Base-by-base conservation (phyloP, 148 eudicot species). In the Pharnaceum exiguum region DNA sequence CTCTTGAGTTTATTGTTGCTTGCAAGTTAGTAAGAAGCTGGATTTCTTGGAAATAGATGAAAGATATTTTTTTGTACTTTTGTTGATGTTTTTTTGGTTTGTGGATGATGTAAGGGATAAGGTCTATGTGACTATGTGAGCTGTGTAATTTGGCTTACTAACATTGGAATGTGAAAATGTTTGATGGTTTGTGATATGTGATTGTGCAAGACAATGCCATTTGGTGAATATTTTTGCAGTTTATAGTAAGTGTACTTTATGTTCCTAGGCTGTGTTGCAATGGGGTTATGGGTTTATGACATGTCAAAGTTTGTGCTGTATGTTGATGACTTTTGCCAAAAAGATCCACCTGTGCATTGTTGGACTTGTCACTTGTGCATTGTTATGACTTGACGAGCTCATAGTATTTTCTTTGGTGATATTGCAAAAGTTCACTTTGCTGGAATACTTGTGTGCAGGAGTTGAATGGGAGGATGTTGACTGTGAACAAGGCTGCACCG, bases 401-500 rank as follows among this genome's bases (percentile, higher is more conserved):
- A n/a, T n/a, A n/a, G n/a, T n/a, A n/a, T n/a, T n/a, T n/a, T n/a
- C n/a, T n/a, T n/a, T n/a, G n/a, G n/a, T n/a, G n/a, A 35, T 31
- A 9, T 44, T 0, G 11, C 27, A 2, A 1, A 27, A 4, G 35
- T 25, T 38, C 1, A 5, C 13, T 39, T 19, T 50, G 54, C n/a
- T 50, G 22, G 48, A 40, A 25, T 32, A 3, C 19, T 29, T 40
- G 48, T 33, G 37, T 39, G 58, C 79, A 89, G 99, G 91, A 93
- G 21, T 1, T 88, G 12, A 63, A 63, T 44, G 98, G 98, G 49
- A 79, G 95, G 68, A 23, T 60, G 10, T 68, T 93, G 63, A 83
- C 83, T 7, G 98, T 88, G 35, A 88, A 93, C 81, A 93, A 83
- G 77, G 99, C 99, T 69, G 81, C 91, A 33, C 95, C 95, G 49